These are phyloP conservation scores for Hypoxylon sp. DNA, from an alignment of 2,329 filamentous ascomycete genomes.

Conservation along the genomic window DNA sequence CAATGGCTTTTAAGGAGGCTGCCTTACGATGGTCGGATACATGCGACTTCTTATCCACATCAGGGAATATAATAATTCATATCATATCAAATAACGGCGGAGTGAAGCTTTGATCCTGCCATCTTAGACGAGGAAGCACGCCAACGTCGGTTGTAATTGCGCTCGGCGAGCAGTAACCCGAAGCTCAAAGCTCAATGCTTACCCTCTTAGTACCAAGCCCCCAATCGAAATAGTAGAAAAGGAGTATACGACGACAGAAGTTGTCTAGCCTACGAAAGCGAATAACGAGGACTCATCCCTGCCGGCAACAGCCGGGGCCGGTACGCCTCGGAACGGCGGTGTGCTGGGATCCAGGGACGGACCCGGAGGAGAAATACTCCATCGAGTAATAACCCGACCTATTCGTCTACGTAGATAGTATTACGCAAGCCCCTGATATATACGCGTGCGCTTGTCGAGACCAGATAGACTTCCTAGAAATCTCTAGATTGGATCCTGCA, in stretches of 20 bases:
- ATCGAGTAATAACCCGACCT: background rate
- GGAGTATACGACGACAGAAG: background rate
- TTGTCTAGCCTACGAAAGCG: background rate
- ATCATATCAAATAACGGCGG: background rate
- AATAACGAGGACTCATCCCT: background rate
- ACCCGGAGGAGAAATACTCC: background rate
- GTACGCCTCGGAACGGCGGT: slow-evolving; percentile 7
- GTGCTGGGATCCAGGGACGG: background rate
- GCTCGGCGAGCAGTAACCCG: background rate
- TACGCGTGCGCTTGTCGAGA: slow-evolving; percentile 3
- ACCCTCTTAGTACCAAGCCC: background rate
- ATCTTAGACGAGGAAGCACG: background rate
- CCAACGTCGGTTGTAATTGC: background rate
- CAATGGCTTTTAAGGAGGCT: background rate
- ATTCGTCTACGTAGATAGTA: background rate
- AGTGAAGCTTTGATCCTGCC: background rate
- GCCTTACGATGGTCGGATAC: background rate
- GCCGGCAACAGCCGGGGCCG: background rate
- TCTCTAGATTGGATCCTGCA: slow-evolving; percentile 34
- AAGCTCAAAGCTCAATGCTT: background rate
- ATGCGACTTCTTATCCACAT: background rate
- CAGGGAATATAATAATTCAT: background rate
- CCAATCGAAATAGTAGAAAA: background rate
- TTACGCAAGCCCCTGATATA: background rate
- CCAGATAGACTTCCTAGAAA: slow-evolving; percentile 1